A percentile compares a stretch with the other conserved stretches of the same genome.
phyloP scores from a whole-genome alignment of 805 yeast species.

The Candida namnaoensis region DNA sequence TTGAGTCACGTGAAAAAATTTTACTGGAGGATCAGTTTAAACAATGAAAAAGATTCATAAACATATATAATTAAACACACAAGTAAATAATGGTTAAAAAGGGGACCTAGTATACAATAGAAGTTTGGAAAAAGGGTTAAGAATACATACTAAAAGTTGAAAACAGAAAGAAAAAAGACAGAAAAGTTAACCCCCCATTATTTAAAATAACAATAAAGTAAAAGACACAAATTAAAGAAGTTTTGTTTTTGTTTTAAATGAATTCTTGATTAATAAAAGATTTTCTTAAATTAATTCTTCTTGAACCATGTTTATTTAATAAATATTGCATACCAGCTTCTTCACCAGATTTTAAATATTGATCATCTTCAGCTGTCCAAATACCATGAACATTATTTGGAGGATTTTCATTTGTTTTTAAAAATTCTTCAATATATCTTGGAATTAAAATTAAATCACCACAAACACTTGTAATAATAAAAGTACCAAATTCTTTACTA shows the following conservation, averaged over 20 bases:
- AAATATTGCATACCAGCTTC: slow-evolving; percentile 24
- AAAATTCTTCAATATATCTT: slow-evolving; percentile 29
- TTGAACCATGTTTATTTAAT: slow-evolving; percentile 28
- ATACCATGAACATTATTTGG: slow-evolving; percentile 34
- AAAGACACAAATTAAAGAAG: not conserved
- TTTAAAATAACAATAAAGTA: too few species aligned
- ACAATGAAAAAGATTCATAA: too few species aligned
- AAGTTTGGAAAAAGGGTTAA: too few species aligned
- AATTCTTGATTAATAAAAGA: slow-evolving; percentile 27
- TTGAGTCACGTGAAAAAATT: too few species aligned
- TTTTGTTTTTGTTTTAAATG: slow-evolving; percentile 7
- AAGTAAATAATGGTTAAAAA: too few species aligned
- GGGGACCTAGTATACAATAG: too few species aligned
- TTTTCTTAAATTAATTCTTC: slow-evolving; percentile 32
- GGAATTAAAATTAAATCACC: slow-evolving; percentile 35
- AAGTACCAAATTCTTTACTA: slow-evolving; percentile 31
- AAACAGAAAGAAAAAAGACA: too few species aligned
- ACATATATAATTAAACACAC: too few species aligned
- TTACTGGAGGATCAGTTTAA: too few species aligned
- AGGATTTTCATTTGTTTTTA: slow-evolving; percentile 31
- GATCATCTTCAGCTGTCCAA: slow-evolving; percentile 37
- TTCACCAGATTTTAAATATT: slow-evolving; percentile 21
- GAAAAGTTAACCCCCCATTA: too few species aligned
- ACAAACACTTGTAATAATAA: slow-evolving; percentile 31
- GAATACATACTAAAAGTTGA: too few species aligned